Base-by-base conservation (phyloP, 2,329 filamentous ascomycete species). In the Spiromastix sp. region DNA sequence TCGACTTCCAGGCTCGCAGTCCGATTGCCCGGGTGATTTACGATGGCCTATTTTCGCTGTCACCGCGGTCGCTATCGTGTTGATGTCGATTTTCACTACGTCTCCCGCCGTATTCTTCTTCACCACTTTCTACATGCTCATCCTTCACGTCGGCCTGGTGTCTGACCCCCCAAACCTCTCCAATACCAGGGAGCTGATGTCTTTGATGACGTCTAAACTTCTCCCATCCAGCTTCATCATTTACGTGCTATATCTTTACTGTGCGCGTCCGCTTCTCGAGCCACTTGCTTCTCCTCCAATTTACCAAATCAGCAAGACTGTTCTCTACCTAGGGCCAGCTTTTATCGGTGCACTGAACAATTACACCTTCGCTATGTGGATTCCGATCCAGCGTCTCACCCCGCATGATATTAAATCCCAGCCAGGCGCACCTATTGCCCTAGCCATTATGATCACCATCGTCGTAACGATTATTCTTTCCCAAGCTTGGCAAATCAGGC, bases 301-400 rank as follows among this genome's bases (percentile, higher is more conserved):
- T 12, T 63, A 61, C 33, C 89, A 94, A 53, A 49, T 94, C 28
- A 89, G 94, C 52, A 95, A 93, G 67, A 84, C 85, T 0, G 60
- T 96, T 2, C 68, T 96, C 18, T 96, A 86, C 81, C 68, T 98
- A 1, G 87, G 87, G 1, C 80, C 78, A 5, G 86, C 82, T 52
- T 98, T 93, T 81, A 76, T 95, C 25, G 91, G 87, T 11, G 80
- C 85, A 1, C 63, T 98, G 46, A 89, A 89, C 51, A 96, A 96
- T 60, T 93, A 95, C 60, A 96, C 91, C 0, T 85, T 98, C 51
- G 82, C 85, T 49, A 55, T 56, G 7, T 81, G 84, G 61, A 95
- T 98, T 42, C 91, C 91, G 0, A 91, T 98, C 45, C 77, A 86
- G 57, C 80, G 91, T 2, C 70, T 98, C n/a, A 96, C 84, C 6